Evolutionary conservation across 140 eudicot species (phyloP).

Genomic region (Senecio squalidus): DNA sequence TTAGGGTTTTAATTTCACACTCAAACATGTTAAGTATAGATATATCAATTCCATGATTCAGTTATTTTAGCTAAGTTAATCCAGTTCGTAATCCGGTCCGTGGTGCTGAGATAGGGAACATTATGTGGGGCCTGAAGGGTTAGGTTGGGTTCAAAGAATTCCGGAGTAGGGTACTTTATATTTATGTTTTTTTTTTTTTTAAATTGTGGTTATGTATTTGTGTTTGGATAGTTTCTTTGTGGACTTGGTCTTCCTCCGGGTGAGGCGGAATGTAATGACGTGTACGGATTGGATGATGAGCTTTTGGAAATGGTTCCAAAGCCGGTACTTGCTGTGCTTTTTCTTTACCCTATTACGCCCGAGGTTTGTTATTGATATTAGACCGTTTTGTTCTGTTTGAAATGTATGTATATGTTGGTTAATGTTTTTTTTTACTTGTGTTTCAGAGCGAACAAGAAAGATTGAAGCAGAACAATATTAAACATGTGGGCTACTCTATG

Average conservation of each 20-base stretch:
- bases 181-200: not conserved
- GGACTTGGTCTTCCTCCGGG: conserved; percentile 73
- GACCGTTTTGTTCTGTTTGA: not conserved
- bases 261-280: conserved; percentile 90
- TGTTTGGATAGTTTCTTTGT: conserved; percentile 68
- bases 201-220: conserved; percentile 2
- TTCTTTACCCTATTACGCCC: conserved; percentile 74
- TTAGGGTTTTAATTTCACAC: too few species aligned
- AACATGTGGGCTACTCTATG: conserved; percentile 38
- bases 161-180: too few species aligned
- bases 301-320: conserved; percentile 87
- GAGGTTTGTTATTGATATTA: conserved; percentile 33
- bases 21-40: too few species aligned
- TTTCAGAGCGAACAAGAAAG: conserved; percentile 87
- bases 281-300: conserved; percentile 83
- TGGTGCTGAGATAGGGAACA: too few species aligned
- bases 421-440: conserved; percentile 9
- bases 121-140: too few species aligned
- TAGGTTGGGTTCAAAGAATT: not conserved
- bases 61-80: too few species aligned
- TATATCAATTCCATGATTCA: too few species aligned
- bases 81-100: too few species aligned
- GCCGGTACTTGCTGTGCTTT: conserved; percentile 85
- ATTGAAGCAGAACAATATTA: conserved; percentile 42
- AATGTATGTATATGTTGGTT: not conserved